phyloP scores from a whole-genome alignment of 106 monocot genomes.

The Platanthera zijinensis region DNA sequence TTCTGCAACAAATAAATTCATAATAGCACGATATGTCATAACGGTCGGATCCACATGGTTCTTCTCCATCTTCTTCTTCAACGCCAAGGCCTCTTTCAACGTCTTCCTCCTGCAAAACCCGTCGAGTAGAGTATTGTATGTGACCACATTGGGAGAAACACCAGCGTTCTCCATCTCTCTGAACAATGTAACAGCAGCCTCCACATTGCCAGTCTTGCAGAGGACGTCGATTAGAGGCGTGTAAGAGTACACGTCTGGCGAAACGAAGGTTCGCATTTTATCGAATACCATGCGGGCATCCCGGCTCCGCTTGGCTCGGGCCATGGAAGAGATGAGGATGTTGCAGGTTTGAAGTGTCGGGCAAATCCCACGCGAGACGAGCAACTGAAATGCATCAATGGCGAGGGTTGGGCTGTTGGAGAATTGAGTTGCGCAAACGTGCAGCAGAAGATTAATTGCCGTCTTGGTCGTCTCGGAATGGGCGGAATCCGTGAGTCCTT shows the following conservation, averaged over 20 bases:
- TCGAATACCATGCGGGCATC: constrained; percentile 47
- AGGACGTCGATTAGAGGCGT: constrained; percentile 44
- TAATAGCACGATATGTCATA: constrained; percentile 55
- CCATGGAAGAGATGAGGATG: constrained; percentile 31
- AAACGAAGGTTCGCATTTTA: constrained; percentile 44
- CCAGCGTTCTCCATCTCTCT: constrained; percentile 53
- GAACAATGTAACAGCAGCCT: constrained; percentile 41
- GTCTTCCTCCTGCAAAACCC: constrained; percentile 63
- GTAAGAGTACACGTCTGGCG: constrained; percentile 54
- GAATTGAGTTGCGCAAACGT: constrained; percentile 41
- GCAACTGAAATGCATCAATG: constrained; percentile 30
- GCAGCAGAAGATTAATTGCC: constrained; percentile 33
- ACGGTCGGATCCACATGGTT: constrained; percentile 30
- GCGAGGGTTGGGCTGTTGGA: constrained; percentile 17
- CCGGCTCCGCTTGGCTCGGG: constrained; percentile 3
- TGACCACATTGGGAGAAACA: constrained; percentile 40
- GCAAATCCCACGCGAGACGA: constrained; percentile 27
- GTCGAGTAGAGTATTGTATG: constrained; percentile 73
- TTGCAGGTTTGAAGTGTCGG: constrained; percentile 56
- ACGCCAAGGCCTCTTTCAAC: constrained; percentile 43
- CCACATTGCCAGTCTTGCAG: constrained; percentile 45
- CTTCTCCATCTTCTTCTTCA: constrained; percentile 52
- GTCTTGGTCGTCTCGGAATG: not conserved
- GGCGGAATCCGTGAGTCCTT: constrained; percentile 11
- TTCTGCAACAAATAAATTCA: constrained; percentile 53